Conservation (phyloP, 805 yeast species). For the Hanseniaspora pseudoguilliermondii region DNA sequence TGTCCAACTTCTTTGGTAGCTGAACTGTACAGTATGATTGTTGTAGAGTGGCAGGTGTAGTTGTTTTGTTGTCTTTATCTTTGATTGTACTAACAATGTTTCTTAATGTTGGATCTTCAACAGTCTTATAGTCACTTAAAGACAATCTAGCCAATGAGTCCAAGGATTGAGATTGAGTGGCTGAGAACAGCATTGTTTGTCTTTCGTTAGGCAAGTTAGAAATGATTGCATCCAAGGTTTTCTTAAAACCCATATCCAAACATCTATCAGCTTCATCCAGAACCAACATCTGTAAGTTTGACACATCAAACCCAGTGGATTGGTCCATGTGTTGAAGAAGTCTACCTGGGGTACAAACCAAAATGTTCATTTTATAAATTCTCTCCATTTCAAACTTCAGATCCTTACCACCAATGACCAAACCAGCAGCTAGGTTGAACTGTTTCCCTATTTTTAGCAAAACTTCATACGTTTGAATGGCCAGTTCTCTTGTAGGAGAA, state of each 20-base stretch:
- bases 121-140: slow-evolving; percentile 31
- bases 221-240: slow-evolving; percentile 67
- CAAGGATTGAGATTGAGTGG: slow-evolving; percentile 77
- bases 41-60: slow-evolving; percentile 73
- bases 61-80: slow-evolving; percentile 14
- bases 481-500: slow-evolving; percentile 87
- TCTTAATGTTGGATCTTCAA: slow-evolving; percentile 38
- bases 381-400: slow-evolving; percentile 70
- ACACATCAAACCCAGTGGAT: slow-evolving; percentile 62
- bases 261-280: slow-evolving; percentile 89
- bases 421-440: slow-evolving; percentile 70
- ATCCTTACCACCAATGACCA: slow-evolving; percentile 90
- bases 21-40: slow-evolving; percentile 68
- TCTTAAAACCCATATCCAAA: slow-evolving; percentile 84
- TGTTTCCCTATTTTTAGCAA: slow-evolving; percentile 65
- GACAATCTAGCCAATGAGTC: slow-evolving; percentile 69
- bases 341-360: slow-evolving; percentile 88
- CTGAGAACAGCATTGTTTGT: slow-evolving; percentile 76
- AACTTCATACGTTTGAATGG: slow-evolving; percentile 83
- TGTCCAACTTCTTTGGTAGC: slow-evolving; percentile 70
- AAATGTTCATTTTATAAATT: slow-evolving; percentile 61
- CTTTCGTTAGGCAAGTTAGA: slow-evolving; percentile 65
- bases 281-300: slow-evolving; percentile 64
- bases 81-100: slow-evolving; percentile 41
- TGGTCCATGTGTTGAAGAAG: slow-evolving; percentile 83